phyloP scores from a whole-genome alignment of 2,329 filamentous ascomycete genomes.

The Pseudocercospora macadamiae region DNA sequence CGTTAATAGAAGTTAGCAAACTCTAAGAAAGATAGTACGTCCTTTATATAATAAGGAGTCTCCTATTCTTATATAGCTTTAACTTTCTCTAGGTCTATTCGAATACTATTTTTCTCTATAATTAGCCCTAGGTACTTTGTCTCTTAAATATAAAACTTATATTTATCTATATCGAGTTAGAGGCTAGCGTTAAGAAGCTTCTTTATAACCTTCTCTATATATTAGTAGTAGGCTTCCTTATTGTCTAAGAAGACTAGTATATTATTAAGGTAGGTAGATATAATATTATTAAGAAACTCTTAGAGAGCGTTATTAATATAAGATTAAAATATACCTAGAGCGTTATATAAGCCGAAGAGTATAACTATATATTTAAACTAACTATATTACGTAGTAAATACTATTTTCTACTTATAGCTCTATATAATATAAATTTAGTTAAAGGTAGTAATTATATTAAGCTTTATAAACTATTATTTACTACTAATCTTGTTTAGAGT shows the following conservation, averaged over 20 bases:
- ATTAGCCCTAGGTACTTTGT: constrained; percentile 28
- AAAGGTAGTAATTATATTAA: too few species aligned
- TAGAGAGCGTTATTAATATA: too few species aligned
- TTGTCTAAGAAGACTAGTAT: constrained; percentile 11
- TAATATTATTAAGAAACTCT: constrained; percentile 13
- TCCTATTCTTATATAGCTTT: too few species aligned
- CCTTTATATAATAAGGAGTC: too few species aligned
- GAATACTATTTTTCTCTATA: constrained; percentile 16
- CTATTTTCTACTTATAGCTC: too few species aligned
- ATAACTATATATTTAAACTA: background rate
- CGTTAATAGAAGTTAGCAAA: too few species aligned
- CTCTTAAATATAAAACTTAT: constrained; percentile 24
- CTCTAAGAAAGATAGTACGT: too few species aligned
- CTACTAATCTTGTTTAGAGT: too few species aligned
- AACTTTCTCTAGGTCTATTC: constrained; percentile 24
- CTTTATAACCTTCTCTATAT: constrained; percentile 24
- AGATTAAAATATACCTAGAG: constrained; percentile 7
- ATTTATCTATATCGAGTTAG: constrained; percentile 28
- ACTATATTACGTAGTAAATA: too few species aligned
- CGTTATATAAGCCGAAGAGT: background rate
- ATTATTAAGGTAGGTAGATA: constrained; percentile 7
- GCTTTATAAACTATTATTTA: too few species aligned
- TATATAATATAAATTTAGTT: too few species aligned
- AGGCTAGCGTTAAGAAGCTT: constrained; percentile 13
- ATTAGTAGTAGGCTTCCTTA: too few species aligned